phyloP scores from a whole-genome alignment of 371 early-diverging fungal species.

The Syncephalastrum contaminatum region DNA sequence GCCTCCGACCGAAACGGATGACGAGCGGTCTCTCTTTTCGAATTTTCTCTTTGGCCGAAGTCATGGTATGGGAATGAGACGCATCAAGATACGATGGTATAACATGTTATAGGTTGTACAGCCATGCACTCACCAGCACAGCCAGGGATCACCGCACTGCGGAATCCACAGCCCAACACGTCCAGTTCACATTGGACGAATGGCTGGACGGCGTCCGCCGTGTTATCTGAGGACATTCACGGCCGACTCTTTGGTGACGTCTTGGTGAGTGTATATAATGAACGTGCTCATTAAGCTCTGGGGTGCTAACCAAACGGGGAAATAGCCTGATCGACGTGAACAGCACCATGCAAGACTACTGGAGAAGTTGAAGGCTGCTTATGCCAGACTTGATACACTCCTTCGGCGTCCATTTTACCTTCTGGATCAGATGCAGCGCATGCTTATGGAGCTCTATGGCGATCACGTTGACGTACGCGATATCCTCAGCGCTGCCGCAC shows the following conservation, averaged over 20 bases:
- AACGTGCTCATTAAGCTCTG: background rate
- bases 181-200: too few species aligned
- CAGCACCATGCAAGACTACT: constrained; percentile 11
- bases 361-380: constrained; percentile 25
- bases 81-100: background rate
- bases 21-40: constrained; percentile 22
- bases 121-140: constrained; percentile 1
- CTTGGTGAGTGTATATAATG: constrained; percentile 12
- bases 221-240: constrained; percentile 21
- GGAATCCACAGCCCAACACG: too few species aligned
- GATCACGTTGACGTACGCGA: constrained; percentile 4
- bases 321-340: constrained; percentile 22
- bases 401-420: constrained; percentile 15
- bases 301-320: background rate
- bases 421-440: constrained; percentile 27
- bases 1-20: constrained; percentile 6
- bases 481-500: too few species aligned
- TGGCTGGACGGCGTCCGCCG: constrained; percentile 24
- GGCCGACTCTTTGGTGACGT: constrained; percentile 27
- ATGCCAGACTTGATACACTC: constrained; percentile 17
- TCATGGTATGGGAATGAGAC: constrained; percentile 4
- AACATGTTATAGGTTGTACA: background rate
- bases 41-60: constrained; percentile 23
- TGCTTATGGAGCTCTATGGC: constrained; percentile 25
- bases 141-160: too few species aligned